These are phyloP conservation scores for Yamadazyma tumulicola DNA, from an alignment of 805 yeast species.

Conservation along the genomic window DNA sequence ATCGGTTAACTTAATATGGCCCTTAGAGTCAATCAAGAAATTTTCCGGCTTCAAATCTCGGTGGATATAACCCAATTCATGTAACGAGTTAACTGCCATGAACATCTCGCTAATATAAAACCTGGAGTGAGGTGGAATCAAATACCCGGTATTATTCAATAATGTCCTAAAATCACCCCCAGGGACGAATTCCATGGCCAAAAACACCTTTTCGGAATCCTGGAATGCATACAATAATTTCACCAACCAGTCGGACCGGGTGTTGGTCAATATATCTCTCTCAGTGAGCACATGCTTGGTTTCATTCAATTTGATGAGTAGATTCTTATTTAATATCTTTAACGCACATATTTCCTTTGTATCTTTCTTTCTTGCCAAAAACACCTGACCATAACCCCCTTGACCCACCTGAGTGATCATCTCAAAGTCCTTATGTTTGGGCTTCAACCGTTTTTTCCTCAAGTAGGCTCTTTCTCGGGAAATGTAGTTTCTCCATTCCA, in stretches of 20 bases:
- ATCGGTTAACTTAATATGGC: slow-evolving; percentile 91
- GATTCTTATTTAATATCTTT: slow-evolving; percentile 83
- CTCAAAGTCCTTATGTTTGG: slow-evolving; percentile 92
- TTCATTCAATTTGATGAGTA: slow-evolving; percentile 85
- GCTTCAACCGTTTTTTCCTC: slow-evolving; percentile 86
- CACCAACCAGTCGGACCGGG: slow-evolving; percentile 94
- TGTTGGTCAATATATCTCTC: slow-evolving; percentile 93
- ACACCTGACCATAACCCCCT: slow-evolving; percentile 99
- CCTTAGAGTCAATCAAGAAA: slow-evolving; percentile 82
- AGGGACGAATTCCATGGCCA: slow-evolving; percentile 99
- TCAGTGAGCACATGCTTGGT: slow-evolving; percentile 95
- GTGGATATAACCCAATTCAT: slow-evolving; percentile 93
- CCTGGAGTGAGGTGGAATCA: slow-evolving; percentile 92
- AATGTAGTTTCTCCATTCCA: slow-evolving; percentile 70
- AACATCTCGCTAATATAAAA: slow-evolving; percentile 97
- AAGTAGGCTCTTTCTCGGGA: slow-evolving; percentile 81
- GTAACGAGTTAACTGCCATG: slow-evolving; percentile 88
- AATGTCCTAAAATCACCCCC: slow-evolving; percentile 98
- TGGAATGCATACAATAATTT: slow-evolving; percentile 93
- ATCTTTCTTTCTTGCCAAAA: slow-evolving; percentile 88
- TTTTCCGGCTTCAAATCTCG: slow-evolving; percentile 96
- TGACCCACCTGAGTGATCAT: slow-evolving; percentile 98
- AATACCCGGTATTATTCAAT: slow-evolving; percentile 85
- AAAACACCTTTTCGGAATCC: slow-evolving; percentile 80
- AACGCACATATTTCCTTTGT: slow-evolving; percentile 94